phyloP scores from a whole-genome alignment of 2,329 filamentous ascomycete species.

The Colletotrichum viniferum region DNA sequence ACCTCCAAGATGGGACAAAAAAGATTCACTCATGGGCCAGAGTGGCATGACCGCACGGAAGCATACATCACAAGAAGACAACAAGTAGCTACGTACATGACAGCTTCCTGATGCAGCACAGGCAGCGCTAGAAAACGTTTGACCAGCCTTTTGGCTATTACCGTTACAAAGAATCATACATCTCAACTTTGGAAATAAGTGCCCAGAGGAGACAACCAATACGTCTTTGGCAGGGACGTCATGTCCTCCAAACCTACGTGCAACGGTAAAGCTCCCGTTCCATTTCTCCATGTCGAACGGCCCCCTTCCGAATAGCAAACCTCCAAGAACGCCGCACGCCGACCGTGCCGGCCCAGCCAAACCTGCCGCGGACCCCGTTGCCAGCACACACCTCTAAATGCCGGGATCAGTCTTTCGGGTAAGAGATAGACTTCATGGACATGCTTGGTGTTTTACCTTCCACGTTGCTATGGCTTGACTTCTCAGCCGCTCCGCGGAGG shows the following conservation, averaged over 20 bases:
- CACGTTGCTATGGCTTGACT: not conserved
- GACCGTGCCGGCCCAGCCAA: not conserved
- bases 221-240: not conserved
- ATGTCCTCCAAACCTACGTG: not conserved
- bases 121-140: not conserved
- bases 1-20: not conserved
- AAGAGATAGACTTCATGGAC: not conserved
- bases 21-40: not conserved
- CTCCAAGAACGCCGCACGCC: conserved; percentile 11
- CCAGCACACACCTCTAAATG: not conserved
- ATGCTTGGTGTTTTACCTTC: not conserved
- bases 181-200: not conserved
- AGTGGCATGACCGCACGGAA: not conserved
- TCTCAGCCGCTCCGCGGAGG: conserved; percentile 22
- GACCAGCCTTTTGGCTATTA: not conserved
- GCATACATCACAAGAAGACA: not conserved
- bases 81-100: not conserved
- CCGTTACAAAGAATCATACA: not conserved
- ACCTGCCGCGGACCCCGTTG: not conserved
- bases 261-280: not conserved
- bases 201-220: not conserved
- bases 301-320: not conserved
- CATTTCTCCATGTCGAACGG: not conserved
- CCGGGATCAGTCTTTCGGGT: not conserved
- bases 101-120: not conserved